These are phyloP conservation scores for Mycena olivaceomarginata DNA, from an alignment of 768 basidiomycete species.

Conservation along the genomic window DNA sequence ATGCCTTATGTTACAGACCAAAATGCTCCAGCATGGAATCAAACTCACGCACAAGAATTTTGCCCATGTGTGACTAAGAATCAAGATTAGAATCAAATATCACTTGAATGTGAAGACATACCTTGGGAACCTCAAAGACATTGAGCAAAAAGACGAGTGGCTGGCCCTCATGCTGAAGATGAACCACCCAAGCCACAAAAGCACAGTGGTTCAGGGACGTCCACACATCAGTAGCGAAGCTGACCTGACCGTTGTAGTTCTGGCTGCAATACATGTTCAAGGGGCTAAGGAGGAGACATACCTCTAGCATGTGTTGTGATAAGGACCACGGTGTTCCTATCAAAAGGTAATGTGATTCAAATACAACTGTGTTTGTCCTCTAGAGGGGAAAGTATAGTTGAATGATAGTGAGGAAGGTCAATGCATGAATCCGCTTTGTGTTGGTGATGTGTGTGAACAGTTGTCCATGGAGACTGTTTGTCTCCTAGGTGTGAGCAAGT, in stretches of 20 bases:
- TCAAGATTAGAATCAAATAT: neutral
- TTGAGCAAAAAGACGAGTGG: neutral
- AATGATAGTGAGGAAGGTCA: too few relatives aligned
- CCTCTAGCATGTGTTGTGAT: too few relatives aligned
- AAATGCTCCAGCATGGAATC: neutral
- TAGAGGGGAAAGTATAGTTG: too few relatives aligned
- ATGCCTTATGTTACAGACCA: too few relatives aligned
- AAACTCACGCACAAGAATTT: neutral
- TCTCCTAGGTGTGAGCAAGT: too few relatives aligned
- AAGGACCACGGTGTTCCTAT: too few relatives aligned
- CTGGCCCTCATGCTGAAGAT: neutral
- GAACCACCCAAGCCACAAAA: neutral
- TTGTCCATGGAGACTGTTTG: too few relatives aligned
- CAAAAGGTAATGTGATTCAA: too few relatives aligned
- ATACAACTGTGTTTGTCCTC: too few relatives aligned
- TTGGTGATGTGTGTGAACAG: too few relatives aligned
- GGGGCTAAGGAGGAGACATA: neutral
- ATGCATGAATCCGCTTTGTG: too few relatives aligned
- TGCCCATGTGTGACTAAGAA: neutral
- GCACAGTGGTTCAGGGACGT: neutral
- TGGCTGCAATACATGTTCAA: too few relatives aligned
- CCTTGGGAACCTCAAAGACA: neutral
- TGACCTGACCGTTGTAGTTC: neutral
- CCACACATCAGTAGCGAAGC: neutral
- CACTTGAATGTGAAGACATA: neutral